Base-by-base conservation (phyloP, 768 basidiomycete genomes). In the Lactifluus hygrophoroides region DNA sequence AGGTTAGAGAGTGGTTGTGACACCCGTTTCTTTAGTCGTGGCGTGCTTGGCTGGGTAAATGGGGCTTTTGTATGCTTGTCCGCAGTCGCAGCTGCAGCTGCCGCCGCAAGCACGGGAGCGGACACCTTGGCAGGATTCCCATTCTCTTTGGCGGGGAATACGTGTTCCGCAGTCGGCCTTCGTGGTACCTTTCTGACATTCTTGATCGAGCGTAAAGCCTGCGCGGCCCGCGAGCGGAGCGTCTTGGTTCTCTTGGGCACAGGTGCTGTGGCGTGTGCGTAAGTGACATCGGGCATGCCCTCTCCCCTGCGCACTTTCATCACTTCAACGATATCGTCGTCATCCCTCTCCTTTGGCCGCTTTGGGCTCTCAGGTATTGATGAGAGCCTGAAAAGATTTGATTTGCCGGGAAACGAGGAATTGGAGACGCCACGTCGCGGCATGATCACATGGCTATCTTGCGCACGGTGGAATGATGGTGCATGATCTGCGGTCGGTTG, bases 181-280 rank as follows among this genome's bases (percentile, higher is more conserved):
- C 68, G 61, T 19, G 56, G 54, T 25, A 27, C 49, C 59, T 65
- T 69, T 19, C 68, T 67, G 32, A 69, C 70, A 55, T 70, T 72
- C 68, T 69, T 70, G 61, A 73, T 72, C 8, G 72, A 72, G 54
- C 67, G 67, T 45, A 73, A 61, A 8, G 72, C 72, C 58, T 72
- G 68, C 19, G 66, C 61, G 5, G 72, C 71, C 7, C 72, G 68
- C 16, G 69, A 68, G 35, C 69, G 66, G 64, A 73, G 69, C 9
- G 70, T 72, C 61, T 63, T 70, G 34, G 69, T 68, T 60, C 69
- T 70, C 65, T 67, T 69, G 57, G 68, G 46, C 17, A 27, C 37
- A 17, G 40, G 58, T n/a, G 62, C 56, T 37, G 65, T 50, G 17
- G 51, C 61, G 34, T 58, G 50, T 3, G 50, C 62, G 3, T 66